Evolutionary conservation across 768 basidiomycete genomes (phyloP), one percentile per base, ranked within the genome.

Genomic region (Postia placenta): DNA sequence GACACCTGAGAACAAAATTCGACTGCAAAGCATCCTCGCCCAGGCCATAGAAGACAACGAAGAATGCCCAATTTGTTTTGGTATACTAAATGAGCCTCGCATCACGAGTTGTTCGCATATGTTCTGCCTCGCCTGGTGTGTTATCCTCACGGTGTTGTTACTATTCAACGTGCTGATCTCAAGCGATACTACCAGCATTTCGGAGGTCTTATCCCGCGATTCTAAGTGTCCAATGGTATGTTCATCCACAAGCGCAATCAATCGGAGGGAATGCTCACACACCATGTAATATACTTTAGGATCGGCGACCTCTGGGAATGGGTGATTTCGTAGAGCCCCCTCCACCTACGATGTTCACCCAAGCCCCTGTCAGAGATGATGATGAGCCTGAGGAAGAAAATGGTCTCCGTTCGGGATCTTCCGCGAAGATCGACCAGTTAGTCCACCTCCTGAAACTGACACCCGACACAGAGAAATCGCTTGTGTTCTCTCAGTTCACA

Each of bases 401-500:
- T 36, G 74, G 68, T 6, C 62, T 75, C 5, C 72, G 73, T 17
- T 57, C 64, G 2, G 80, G 79, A 2, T 79, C 87, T 5, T 92
- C 92, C 19, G 87, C 88, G 11, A 94, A 94, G 67, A 86, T 92
- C 45, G 85, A 87, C 45, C 89, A 92, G 57, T 69, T 94, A 14
- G 62, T 91, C 19, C 77, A 86, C 45, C 74, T 92, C 37, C 72
- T 94, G 37, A 71, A 76, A 52, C 64, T 92, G 11, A 86, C 80
- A 4, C 86, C 87, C 0, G 51, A 57, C 3, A 76, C 72, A 1
- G 86, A 91, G 53, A 94, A 94, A 64, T 85, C 85, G 2, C 69
- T 94, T 2, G 89, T 94, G 1, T 94, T 94, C 61, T 91, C 87
- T 2, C 92, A 94, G 57, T 94, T 92, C 59, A 94, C 90, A 3